Evolutionary conservation across 2,329 filamentous ascomycete genomes (phyloP), one percentile per base, ranked within the genome.

Genomic region (Hypoxylon sp.): DNA sequence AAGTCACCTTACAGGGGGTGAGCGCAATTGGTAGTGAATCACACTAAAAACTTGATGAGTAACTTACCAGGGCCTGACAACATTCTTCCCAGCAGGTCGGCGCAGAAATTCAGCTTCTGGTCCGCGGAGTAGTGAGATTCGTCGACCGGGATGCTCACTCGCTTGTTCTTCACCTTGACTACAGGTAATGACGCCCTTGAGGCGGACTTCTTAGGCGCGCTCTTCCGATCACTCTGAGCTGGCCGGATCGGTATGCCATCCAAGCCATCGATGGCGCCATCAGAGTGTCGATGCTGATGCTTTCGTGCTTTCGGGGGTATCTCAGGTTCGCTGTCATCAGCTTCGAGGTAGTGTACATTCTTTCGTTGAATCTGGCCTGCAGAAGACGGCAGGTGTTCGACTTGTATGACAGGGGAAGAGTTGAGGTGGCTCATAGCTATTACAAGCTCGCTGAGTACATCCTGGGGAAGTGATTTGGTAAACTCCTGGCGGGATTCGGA

Each of bases 391-490:
- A 47, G 54, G 4, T 71, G 64, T 34, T 74, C 72, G 20, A 75
- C 68, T 28, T 75, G 77, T 8, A 75, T 75, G 3, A 74, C 64
- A 0, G 79, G 76, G 2, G 75, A 69, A 7, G 74, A 76, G 49
- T 85, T 81, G 59, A 86, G 77, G 19, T 84, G 82, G 72, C 84
- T 87, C 85, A 89, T 88, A 11, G 84, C 79, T 1, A 89, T 81
- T 0, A 89, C 86, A 5, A 89, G 80, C 73, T 89, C 87, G 64
- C 85, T 87, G 6, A 89, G 77, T 1, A 89, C 84, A 68, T 88
- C 85, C 65, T 89, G 84, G 0, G 87, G 87, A 2, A 89, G 79
- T 0, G 85, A 85, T 68, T 84, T 84, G 44, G 84, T 87, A 70
- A 89, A 89, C 62, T 86, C 84, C 7, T 82, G 79, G 17, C 85